phyloP scores from a whole-genome alignment of 1,284 basidiomycete species.

The Pholiota adiposa region DNA sequence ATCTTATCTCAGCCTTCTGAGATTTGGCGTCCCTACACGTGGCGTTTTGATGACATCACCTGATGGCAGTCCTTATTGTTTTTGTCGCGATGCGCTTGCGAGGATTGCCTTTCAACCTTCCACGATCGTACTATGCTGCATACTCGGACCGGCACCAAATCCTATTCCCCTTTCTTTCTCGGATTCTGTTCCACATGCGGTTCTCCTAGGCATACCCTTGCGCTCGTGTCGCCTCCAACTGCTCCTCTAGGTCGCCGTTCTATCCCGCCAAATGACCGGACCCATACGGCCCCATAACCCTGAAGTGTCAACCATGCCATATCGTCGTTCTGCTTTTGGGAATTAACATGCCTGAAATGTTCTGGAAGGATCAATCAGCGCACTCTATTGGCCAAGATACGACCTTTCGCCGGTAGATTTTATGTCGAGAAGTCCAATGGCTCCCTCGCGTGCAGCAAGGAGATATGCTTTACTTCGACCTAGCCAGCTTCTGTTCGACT shows the following conservation, averaged over 20 bases:
- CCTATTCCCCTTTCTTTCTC: not conserved
- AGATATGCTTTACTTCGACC: not conserved
- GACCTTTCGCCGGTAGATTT: not conserved
- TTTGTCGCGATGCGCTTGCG: constrained; percentile 13
- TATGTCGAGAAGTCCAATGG: not conserved
- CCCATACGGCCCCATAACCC: not conserved
- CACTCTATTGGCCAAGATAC: not conserved
- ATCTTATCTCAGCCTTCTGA: constrained; percentile 20
- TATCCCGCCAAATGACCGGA: not conserved
- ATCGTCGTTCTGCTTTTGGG: not conserved
- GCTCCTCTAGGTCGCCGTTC: not conserved
- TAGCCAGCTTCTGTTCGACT: constrained; percentile 3
- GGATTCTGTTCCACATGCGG: not conserved
- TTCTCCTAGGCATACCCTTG: not conserved
- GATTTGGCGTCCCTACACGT: constrained; percentile 8
- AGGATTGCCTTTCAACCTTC: constrained; percentile 26
- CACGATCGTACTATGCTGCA: constrained; percentile 21
- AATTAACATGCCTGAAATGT: not conserved
- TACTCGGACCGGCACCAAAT: constrained; percentile 14
- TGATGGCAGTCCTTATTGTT: constrained; percentile 28
- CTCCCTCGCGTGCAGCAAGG: not conserved
- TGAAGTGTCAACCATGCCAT: not conserved
- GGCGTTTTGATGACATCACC: constrained; percentile 21
- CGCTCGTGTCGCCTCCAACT: not conserved
- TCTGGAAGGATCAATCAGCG: not conserved